Base-by-base conservation (phyloP, 163 green algal genomes). In the Smithsoniella earleae region DNA sequence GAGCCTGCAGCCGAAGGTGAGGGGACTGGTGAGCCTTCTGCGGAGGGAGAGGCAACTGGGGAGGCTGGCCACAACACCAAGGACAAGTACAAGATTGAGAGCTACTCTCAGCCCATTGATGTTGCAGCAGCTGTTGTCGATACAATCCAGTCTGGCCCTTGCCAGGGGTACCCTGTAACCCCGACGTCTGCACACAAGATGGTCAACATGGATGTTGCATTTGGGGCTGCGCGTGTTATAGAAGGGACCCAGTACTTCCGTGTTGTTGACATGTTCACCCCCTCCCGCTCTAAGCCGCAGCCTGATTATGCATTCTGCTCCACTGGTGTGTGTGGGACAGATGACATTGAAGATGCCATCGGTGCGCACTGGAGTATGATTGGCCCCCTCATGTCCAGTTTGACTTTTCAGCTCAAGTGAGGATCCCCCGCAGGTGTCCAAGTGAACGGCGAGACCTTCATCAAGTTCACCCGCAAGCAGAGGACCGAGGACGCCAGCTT, bases 211-310 rank as follows among this genome's bases (percentile, higher is more conserved):
- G 64, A 74, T 38, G 64, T 74, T n/a, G 64, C 34, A 18, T 58
- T 74, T 62, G 64, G 5, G n/a, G 34, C 1, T 16, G 30, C 64
- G 3, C 25, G 49, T 6, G 49, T 36, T 25, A 27, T 62, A 20
- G 64, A 46, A 18, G 27, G 34, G 20, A 16, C 13, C 25, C 49
- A 64, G 49, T 64, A 46, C n/a, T 79, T 79, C 75, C 66, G 75
- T 43, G 73, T 79, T 18, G 52, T 76, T 0, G 75, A 79, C 58
- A 66, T 73, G 25, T 79, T 79, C 75, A 79, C 75, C 2, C 75
- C 75, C 43, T 74, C 46, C 34, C 66, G 75, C 1, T 49, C 75
- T n/a, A 55, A 62, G 16, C 75, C 75, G n/a, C 38, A 74, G 3
- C 44, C 75, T 8, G 75, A 79, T 45, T 3, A 62, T 37, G 73